Evolutionary conservation across 768 basidiomycete species (phyloP), one percentile per base, ranked within the genome.

Genomic region (Suillus brevipes): DNA sequence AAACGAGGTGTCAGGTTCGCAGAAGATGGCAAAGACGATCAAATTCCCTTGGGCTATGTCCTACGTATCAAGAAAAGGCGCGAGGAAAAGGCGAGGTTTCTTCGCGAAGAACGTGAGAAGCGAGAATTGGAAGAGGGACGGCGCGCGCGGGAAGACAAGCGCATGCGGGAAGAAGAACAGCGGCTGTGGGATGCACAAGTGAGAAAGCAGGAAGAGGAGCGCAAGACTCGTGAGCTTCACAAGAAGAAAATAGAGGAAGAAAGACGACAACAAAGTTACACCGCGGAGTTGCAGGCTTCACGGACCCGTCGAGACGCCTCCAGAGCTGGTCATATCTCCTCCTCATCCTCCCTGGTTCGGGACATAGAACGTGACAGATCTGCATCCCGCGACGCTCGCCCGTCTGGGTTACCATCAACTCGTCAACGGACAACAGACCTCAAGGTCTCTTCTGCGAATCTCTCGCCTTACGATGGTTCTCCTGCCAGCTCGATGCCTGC

Each of bases 1-100:
- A 77, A 73, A 72, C 84, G 87, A 45, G 86, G 87, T 12, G 89
- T 89, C 10, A 83, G 87, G 52, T 89, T 90, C 66, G 85, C 82
- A 37, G 87, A 88, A 68, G 84, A 86, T 69, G 74, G 73, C 65
- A 87, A 85, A 65, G 89, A 90, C 49, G 90, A 92, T 73, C 80
- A 80, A 60, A 80, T 90, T 67, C 91, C 91, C 3, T 78, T 91
- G 47, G 86, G 84, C 20, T 85, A 92, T 71, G 83, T 87, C n/a
- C 78, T 90, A 71, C 87, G 88, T 61, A 84, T 84, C 74, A 88
- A 87, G 79, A 88, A 88, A 80, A 86, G 85, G 69, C 87, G 87
- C 52, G 89, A 89, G 74, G 86, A 90, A 76, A 89, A 89, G 78
- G 87, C 87, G 52, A 83, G 76, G 52, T 89, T 91, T 69, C 78